These are phyloP conservation scores for Chaetomium olivaceum DNA, from an alignment of 2,329 filamentous ascomycete genomes.

Conservation along the genomic window DNA sequence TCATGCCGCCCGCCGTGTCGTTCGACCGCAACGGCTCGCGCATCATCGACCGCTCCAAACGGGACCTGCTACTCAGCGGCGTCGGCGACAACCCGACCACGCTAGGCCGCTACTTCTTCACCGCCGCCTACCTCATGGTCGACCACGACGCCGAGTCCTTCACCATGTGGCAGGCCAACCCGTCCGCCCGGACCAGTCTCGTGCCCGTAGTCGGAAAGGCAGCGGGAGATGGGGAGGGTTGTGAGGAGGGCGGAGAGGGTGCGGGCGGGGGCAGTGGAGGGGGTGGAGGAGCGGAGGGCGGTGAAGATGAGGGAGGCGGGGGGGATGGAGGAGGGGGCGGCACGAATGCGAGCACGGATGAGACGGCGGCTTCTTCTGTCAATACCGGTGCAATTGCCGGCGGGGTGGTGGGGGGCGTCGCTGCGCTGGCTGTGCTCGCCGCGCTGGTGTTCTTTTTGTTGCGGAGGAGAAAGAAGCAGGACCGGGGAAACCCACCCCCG, in stretches of 20 bases:
- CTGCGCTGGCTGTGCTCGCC: not conserved
- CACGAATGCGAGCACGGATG: not conserved
- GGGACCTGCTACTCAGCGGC: constrained; percentile 1
- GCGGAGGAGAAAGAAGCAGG: constrained; percentile 1
- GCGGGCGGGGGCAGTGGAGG: not conserved
- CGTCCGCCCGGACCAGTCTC: constrained; percentile 22
- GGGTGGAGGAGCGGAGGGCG: not conserved
- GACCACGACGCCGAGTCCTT: constrained; percentile 39
- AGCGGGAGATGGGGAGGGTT: not conserved
- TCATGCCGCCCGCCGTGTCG: constrained; percentile 35
- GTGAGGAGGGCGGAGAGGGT: not conserved
- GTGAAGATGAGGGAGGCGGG: not conserved
- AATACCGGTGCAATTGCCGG: constrained; percentile 6
- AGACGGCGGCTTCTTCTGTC: not conserved
- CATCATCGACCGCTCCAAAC: constrained; percentile 7
- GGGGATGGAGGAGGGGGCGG: not conserved
- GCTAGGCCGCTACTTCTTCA: constrained; percentile 40
- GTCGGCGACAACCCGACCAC: constrained; percentile 27
- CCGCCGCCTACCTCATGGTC: constrained; percentile 41
- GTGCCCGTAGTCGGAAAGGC: not conserved
- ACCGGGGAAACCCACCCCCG: not conserved
- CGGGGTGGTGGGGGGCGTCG: constrained; percentile 1
- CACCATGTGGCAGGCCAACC: constrained; percentile 41
- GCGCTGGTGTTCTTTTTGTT: constrained; percentile 1
- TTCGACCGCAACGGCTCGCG: constrained; percentile 35